Base-by-base conservation (phyloP, 345 rosid genomes). In the Salix dunnii region DNA sequence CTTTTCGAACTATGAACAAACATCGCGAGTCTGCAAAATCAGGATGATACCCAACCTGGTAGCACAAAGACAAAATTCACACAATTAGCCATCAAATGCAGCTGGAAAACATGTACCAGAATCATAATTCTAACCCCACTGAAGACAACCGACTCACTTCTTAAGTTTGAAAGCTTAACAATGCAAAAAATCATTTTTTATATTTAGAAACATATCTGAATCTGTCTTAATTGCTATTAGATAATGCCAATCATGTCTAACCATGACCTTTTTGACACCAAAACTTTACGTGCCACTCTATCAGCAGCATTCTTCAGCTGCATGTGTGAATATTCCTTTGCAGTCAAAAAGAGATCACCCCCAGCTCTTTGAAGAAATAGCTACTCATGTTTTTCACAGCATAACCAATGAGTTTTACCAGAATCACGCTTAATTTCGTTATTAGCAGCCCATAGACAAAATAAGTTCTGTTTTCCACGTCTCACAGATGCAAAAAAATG, bases 31-130 rank as follows among this genome's bases (percentile, higher is more conserved):
- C 82, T 73, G 87, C 88, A 76, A 89, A 93, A 21, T 92, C 98
- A 38, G 98, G 98, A 77, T 93, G 99, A 79, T 89, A 83, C 55
- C 92, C 95, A 31, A 96, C 90, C 99, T 93, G 84, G 73, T 76
- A 79, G 78, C 60, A 55, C 51, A 80, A 33, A 78, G 36, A 46
- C 80, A 71, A 76, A 66, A 33, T 28, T 1, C 49, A 14, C 35
- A 33, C 71, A 71, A 76, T 53, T 74, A 72, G 38, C 60, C 46
- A 81, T 73, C 58, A 71, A 28, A 67, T 27, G 48, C 9, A 27
- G 58, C 6, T 8, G 3, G 65, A 71, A 40, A 55, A 78, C 28
- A 28, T 11, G 72, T 27, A 38, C 4, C 67, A 66, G 38, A 49
- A 67, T 38, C 28, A 49, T 23, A 51, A 36, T 38, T 25, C 31